phyloP scores from a whole-genome alignment of 495 filamentous ascomycete genomes.

The Astrothelium macrocarpum region DNA sequence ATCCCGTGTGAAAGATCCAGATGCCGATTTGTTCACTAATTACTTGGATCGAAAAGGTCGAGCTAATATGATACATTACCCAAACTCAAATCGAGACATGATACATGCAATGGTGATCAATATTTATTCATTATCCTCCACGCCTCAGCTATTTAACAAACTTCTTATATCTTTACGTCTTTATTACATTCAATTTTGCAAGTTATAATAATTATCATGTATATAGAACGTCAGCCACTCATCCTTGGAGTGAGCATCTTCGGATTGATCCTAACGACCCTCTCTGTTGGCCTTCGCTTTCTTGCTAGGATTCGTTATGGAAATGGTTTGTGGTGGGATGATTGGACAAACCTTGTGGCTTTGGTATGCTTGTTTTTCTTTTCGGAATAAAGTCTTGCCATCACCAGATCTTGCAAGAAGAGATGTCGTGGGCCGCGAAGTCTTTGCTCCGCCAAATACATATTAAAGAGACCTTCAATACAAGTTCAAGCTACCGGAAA shows the following conservation, averaged over 20 bases:
- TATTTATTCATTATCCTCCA: background rate
- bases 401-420: no score
- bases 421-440: no score
- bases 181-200: background rate
- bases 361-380: slow-evolving; percentile 24
- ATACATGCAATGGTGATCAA: background rate
- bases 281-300: slow-evolving; percentile 29
- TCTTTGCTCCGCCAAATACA: no score
- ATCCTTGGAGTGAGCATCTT: background rate
- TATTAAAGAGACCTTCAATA: no score
- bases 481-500: no score
- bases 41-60: background rate
- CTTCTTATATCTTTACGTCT: background rate
- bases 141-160: background rate
- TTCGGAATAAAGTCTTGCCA: background rate
- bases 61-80: background rate
- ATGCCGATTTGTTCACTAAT: no score
- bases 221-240: background rate
- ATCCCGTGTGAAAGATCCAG: no score
- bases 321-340: slow-evolving; percentile 35
- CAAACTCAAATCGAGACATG: background rate
- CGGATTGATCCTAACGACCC: background rate
- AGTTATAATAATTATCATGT: background rate
- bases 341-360: slow-evolving; percentile 33
- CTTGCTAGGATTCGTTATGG: slow-evolving; percentile 27